Evolutionary conservation across 225 moss, liverwort and hornwort genomes (phyloP).

Genomic region (Climacium dendroides): DNA sequence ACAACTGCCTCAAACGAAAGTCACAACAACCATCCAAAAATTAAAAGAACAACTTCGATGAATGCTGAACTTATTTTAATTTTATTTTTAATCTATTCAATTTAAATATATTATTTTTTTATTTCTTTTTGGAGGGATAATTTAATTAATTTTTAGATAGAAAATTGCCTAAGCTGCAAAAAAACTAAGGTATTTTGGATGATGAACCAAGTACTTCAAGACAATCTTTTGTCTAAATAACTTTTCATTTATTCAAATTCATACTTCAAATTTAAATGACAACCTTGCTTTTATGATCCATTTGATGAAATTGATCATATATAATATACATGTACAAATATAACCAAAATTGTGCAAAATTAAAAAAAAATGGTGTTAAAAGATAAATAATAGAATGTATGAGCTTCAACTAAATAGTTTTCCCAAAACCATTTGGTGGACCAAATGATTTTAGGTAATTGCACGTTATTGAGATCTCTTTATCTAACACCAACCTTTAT

Average conservation of each 20-base stretch:
- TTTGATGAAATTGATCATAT: background rate
- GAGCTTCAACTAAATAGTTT: background rate
- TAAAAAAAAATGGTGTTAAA: no score
- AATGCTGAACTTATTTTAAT: no score
- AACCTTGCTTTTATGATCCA: background rate
- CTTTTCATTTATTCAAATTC: background rate
- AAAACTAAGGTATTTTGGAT: background rate
- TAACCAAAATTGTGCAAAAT: background rate
- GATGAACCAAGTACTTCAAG: background rate
- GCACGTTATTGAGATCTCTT: accelerated
- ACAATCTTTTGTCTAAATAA: background rate
- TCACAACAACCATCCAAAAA: no score
- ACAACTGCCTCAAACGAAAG: no score
- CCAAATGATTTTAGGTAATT: background rate
- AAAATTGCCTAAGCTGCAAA: no score
- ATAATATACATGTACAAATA: background rate
- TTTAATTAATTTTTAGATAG: no score
- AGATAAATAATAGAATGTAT: background rate
- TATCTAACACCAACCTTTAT: accelerated
- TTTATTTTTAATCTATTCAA: no score
- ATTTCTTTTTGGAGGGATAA: no score
- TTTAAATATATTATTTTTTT: no score
- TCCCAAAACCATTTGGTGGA: accelerated
- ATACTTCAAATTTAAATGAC: background rate
- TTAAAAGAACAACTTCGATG: no score